phyloP scores from a whole-genome alignment of 208 protist genomes.

The Leishmania major region DNA sequence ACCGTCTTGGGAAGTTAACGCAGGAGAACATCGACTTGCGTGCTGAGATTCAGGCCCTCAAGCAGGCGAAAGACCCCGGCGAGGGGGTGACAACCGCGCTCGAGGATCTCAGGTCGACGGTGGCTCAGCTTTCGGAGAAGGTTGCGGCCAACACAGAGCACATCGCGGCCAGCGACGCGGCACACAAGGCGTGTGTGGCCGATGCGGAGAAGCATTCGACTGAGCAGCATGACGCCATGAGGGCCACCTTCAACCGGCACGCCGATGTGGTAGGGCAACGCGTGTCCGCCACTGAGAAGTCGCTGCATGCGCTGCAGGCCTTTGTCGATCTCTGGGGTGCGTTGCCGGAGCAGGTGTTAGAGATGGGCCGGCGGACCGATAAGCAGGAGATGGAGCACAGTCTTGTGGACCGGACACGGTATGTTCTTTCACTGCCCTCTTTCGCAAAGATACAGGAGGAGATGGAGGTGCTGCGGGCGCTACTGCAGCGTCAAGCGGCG shows the following conservation, averaged over 20 bases:
- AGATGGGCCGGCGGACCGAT: conserved; percentile 41
- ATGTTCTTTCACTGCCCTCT: conserved; percentile 63
- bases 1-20: conserved; percentile 46
- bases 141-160: conserved; percentile 18
- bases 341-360: conserved; percentile 33
- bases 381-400: conserved; percentile 38
- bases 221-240: conserved; percentile 20
- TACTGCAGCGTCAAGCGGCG: conserved; percentile 61
- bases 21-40: conserved; percentile 61
- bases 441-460: conserved; percentile 70
- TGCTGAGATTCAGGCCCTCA: conserved; percentile 45
- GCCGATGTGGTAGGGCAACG: conserved; percentile 12
- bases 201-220: conserved; percentile 23
- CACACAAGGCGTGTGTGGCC: conserved; percentile 7
- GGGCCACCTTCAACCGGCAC: conserved; percentile 14
- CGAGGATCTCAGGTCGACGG: conserved; percentile 20
- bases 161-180: conserved; percentile 2
- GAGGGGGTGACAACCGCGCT: conserved; percentile 6
- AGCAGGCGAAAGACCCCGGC: conserved; percentile 18
- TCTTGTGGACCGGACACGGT: conserved; percentile 59
- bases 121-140: conserved; percentile 18
- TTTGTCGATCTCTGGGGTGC: conserved; percentile 73
- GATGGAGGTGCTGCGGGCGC: conserved; percentile 61
- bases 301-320: conserved; percentile 22
- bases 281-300: conserved; percentile 17